phyloP scores from a whole-genome alignment of 2,329 filamentous ascomycete species.

The Fusarium falciforme region DNA sequence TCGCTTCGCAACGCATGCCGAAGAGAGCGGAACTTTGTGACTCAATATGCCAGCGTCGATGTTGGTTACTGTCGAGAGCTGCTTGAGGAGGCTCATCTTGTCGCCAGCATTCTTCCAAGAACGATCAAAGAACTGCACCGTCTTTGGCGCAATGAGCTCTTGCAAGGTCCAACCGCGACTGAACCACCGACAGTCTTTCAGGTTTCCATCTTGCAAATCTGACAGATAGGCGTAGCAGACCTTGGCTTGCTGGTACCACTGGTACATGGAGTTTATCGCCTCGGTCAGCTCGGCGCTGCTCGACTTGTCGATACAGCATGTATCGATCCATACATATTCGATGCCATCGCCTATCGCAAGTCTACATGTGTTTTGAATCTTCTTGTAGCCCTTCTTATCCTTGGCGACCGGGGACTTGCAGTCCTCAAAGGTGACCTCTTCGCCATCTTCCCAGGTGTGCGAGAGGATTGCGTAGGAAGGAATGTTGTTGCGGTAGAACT shows the following conservation, averaged over 20 bases:
- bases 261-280: constrained; percentile 18
- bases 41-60: not conserved
- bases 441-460: constrained; percentile 8
- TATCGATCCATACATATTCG: constrained; percentile 17
- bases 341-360: not conserved
- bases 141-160: not conserved
- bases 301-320: constrained; percentile 19
- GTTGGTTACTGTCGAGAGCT: not conserved
- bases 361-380: not conserved
- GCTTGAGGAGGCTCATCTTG: not conserved
- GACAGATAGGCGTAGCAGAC: constrained; percentile 8
- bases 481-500: not conserved
- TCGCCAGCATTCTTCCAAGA: not conserved
- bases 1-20: not conserved
- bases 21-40: not conserved
- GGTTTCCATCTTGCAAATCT: not conserved
- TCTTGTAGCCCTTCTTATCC: not conserved
- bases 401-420: not conserved
- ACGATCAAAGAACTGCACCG: not conserved
- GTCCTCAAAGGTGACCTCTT: constrained; percentile 3
- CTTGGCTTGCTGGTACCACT: constrained; percentile 2
- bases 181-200: not conserved
- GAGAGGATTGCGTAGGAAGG: constrained; percentile 11
- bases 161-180: not conserved
- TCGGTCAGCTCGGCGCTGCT: constrained; percentile 17